These are phyloP conservation scores for Ziziphus jujuba DNA, from an alignment of 306 rosid species.

Conservation along the genomic window DNA sequence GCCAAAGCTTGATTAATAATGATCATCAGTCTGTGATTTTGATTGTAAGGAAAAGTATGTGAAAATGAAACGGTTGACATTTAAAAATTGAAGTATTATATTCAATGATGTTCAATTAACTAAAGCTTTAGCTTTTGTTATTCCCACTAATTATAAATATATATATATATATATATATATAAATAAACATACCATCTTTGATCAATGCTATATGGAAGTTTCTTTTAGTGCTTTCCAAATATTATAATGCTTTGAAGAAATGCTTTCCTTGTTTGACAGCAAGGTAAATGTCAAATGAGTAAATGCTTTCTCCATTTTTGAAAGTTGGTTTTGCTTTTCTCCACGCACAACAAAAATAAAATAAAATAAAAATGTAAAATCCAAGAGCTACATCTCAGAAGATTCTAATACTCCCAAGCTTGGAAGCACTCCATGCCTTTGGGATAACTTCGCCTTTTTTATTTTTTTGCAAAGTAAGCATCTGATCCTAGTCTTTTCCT, in stretches of 20 bases:
- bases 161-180: too few species aligned
- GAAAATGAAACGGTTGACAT: too few species aligned
- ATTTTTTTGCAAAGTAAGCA: conserved; percentile 41
- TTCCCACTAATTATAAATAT: too few species aligned
- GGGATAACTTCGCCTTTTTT: conserved; percentile 35
- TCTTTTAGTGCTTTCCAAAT: neutral
- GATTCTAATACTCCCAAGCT: conserved; percentile 39
- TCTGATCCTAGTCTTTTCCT: conserved; percentile 47
- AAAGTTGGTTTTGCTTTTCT: conserved; percentile 31
- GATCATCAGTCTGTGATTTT: too few species aligned
- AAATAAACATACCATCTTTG: too few species aligned
- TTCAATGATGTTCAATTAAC: too few species aligned
- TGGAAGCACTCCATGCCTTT: conserved; percentile 18
- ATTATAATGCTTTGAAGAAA: conserved; percentile 1
- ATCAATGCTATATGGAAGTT: neutral
- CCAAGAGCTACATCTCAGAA: conserved; percentile 18
- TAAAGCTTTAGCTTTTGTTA: too few species aligned
- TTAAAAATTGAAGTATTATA: too few species aligned
- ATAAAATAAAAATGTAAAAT: too few species aligned
- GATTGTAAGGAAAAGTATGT: too few species aligned
- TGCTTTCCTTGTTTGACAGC: conserved; percentile 30
- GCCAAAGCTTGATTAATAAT: too few species aligned
- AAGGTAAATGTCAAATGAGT: neutral
- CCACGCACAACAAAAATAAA: conserved; percentile 5
- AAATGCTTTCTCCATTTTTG: conserved; percentile 31